Evolutionary conservation across 2,329 filamentous ascomycete genomes (phyloP).

Genomic region (Nakataea oryzae): DNA sequence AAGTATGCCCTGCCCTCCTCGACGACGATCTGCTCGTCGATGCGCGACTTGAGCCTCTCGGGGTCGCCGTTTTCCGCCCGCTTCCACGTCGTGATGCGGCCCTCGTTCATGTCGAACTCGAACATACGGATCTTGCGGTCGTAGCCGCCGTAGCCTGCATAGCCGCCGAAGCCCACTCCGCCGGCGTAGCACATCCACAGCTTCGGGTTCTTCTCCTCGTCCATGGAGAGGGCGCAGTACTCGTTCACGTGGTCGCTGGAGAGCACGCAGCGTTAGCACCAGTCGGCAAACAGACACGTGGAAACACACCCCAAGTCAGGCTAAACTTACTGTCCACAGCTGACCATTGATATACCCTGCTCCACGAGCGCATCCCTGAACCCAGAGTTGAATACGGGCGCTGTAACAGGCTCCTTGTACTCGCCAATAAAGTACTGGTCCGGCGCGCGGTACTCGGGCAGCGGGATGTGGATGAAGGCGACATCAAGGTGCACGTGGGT

Average conservation of each 20-base stretch:
- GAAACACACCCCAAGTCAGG: not conserved
- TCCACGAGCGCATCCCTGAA: conserved; percentile 85
- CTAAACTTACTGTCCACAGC: conserved; percentile 71
- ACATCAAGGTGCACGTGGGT: conserved; percentile 90
- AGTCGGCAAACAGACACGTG: not conserved
- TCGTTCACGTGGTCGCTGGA: conserved; percentile 87
- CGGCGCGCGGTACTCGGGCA: conserved; percentile 71
- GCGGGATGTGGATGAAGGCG: conserved; percentile 93
- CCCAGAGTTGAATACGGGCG: conserved; percentile 81
- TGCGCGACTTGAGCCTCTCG: conserved; percentile 23
- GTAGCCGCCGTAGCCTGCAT: conserved; percentile 82
- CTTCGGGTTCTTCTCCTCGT: conserved; percentile 45
- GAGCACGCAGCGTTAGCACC: not conserved
- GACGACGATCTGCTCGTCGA: conserved; percentile 58
- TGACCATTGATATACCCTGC: conserved; percentile 76
- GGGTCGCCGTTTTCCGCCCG: conserved; percentile 58
- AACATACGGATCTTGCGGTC: conserved; percentile 79
- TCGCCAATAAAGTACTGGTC: conserved; percentile 54
- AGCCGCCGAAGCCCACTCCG: conserved; percentile 85
- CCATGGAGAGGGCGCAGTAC: conserved; percentile 68
- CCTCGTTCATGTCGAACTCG: conserved; percentile 86
- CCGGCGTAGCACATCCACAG: conserved; percentile 99
- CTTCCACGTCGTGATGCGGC: conserved; percentile 86
- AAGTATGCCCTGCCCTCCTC: conserved; percentile 40
- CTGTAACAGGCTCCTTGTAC: conserved; percentile 77